Conservation (phyloP, 2,329 filamentous ascomycete species). For the Microdochium trichocladiopsis region DNA sequence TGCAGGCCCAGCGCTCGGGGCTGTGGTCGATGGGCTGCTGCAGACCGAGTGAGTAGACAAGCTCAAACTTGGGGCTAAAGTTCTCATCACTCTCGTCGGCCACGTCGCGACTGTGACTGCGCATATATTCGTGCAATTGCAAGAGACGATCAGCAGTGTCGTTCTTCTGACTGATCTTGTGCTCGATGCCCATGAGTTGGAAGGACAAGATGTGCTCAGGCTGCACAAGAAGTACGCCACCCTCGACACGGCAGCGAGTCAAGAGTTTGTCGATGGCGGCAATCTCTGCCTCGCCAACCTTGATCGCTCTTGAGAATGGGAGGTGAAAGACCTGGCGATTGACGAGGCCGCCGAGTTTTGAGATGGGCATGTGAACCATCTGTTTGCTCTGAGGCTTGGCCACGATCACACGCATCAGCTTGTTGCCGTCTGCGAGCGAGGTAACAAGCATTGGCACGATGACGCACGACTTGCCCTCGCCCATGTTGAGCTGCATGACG, state of each 20-base stretch:
- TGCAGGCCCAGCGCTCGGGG: slow-evolving; percentile 47
- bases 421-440: slow-evolving; percentile 39
- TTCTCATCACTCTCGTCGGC: slow-evolving; percentile 62
- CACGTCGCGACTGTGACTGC: slow-evolving; percentile 41
- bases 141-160: slow-evolving; percentile 26
- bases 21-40: slow-evolving; percentile 43
- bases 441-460: slow-evolving; percentile 59
- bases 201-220: slow-evolving; percentile 60
- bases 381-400: slow-evolving; percentile 54
- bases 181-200: slow-evolving; percentile 53
- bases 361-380: slow-evolving; percentile 48
- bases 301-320: slow-evolving; percentile 49
- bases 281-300: slow-evolving; percentile 21
- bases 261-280: slow-evolving; percentile 28
- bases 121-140: slow-evolving; percentile 34
- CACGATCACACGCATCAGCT: slow-evolving; percentile 51
- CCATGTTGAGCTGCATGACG: slow-evolving; percentile 65
- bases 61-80: slow-evolving; percentile 52
- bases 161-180: slow-evolving; percentile 20
- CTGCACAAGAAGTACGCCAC: slow-evolving; percentile 53
- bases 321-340: slow-evolving; percentile 46
- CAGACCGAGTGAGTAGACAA: slow-evolving; percentile 55
- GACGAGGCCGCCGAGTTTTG: slow-evolving; percentile 48
- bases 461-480: slow-evolving; percentile 62
- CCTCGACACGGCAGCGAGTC: slow-evolving; percentile 34